A percentile compares a stretch with the other conserved stretches of the same genome.
Evolutionary conservation across 805 yeast genomes (phyloP).

Genomic region (Torulaspora gathmanii): DNA sequence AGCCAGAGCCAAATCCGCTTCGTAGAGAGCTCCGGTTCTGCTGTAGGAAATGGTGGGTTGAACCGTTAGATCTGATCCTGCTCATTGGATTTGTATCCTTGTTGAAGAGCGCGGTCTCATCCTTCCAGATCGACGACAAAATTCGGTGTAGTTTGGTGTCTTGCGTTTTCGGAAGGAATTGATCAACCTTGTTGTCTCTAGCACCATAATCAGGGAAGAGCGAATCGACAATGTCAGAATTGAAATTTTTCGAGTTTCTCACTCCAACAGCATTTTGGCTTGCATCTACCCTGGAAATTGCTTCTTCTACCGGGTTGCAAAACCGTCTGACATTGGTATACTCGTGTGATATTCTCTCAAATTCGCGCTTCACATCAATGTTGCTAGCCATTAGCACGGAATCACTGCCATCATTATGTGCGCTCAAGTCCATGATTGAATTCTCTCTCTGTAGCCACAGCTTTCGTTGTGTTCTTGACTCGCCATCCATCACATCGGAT

Average conservation of each 20-base stretch:
- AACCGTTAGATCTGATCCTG: constrained; percentile 11
- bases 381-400: constrained; percentile 42
- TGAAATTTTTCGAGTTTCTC: constrained; percentile 8
- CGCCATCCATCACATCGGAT: constrained; percentile 39
- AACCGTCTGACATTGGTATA: constrained; percentile 64
- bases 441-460: constrained; percentile 81
- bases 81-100: constrained; percentile 25
- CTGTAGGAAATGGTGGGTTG: constrained; percentile 13
- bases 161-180: constrained; percentile 18
- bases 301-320: constrained; percentile 63
- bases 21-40: constrained; percentile 19
- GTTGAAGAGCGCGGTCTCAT: constrained; percentile 27
- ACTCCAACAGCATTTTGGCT: constrained; percentile 13
- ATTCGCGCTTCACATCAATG: constrained; percentile 64
- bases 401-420: constrained; percentile 27
- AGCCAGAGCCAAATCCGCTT: constrained; percentile 15
- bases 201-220: constrained; percentile 8
- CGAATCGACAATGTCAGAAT: constrained; percentile 6
- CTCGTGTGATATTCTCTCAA: constrained; percentile 72
- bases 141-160: constrained; percentile 26
- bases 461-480: constrained; percentile 76
- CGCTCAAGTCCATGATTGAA: constrained; percentile 53
- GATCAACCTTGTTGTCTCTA: constrained; percentile 16
- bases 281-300: constrained; percentile 48
- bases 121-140: constrained; percentile 31